phyloP scores from a whole-genome alignment of 106 monocot genomes.

The Alisma plantagoaquatica region DNA sequence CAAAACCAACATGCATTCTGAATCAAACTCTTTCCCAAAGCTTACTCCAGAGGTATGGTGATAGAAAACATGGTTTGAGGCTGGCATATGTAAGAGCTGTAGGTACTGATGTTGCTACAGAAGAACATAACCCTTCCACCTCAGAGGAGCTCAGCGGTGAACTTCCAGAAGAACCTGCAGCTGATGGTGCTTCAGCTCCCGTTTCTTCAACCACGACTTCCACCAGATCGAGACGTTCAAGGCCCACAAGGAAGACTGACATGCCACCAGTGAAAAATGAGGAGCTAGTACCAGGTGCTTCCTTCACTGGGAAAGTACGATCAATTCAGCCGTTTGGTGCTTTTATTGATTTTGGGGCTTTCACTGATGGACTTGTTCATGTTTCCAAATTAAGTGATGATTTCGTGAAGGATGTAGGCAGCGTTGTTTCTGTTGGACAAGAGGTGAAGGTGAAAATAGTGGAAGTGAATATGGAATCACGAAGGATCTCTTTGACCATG shows the following conservation, averaged over 20 bases:
- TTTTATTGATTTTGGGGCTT: conserved; percentile 91
- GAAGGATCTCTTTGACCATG: conserved; percentile 91
- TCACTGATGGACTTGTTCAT: conserved; percentile 87
- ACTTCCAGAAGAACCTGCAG: conserved; percentile 21
- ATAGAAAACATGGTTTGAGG: conserved; percentile 19
- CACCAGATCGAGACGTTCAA: conserved; percentile 22
- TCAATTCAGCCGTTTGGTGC: conserved; percentile 92
- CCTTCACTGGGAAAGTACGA: conserved; percentile 90
- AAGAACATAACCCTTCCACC: conserved; percentile 40
- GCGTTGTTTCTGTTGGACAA: conserved; percentile 73
- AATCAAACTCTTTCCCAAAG: conserved; percentile 21
- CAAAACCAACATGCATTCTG: conserved; percentile 16
- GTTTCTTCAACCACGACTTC: conserved; percentile 11
- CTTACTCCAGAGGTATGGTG: conserved; percentile 21
- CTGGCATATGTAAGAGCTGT: conserved; percentile 33
- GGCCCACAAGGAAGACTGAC: conserved; percentile 59
- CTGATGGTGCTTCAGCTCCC: conserved; percentile 11
- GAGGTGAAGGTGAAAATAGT: conserved; percentile 74
- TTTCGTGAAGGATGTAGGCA: conserved; percentile 73
- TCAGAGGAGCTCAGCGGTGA: conserved; percentile 31
- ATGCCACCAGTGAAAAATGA: conserved; percentile 81
- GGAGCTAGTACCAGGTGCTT: conserved; percentile 70
- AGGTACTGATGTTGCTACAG: conserved; percentile 53
- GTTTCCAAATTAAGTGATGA: conserved; percentile 78
- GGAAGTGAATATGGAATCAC: conserved; percentile 66